Evolutionary conservation across 2,329 filamentous ascomycete genomes (phyloP).

Genomic region (Nemania abortiva): DNA sequence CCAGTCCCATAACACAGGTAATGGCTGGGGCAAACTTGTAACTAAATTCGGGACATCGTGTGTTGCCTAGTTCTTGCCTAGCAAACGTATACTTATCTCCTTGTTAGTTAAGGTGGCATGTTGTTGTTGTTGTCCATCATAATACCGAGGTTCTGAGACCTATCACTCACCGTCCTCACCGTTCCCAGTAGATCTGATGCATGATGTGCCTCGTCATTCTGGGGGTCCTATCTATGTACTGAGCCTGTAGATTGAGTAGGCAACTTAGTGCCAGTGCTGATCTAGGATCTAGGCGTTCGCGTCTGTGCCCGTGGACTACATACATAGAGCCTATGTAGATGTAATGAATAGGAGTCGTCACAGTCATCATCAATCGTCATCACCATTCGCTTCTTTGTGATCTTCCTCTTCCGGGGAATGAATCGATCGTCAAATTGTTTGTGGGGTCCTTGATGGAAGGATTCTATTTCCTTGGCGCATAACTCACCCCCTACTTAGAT

Average conservation of each 20-base stretch:
- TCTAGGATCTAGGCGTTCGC: constrained; percentile 18
- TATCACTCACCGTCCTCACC: constrained; percentile 40
- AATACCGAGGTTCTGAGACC: constrained; percentile 44
- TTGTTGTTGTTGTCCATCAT: constrained; percentile 30
- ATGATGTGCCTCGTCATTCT: constrained; percentile 46
- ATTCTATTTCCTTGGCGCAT: constrained; percentile 27
- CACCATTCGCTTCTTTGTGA: background rate
- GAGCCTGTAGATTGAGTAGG: no score
- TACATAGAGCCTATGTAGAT: background rate
- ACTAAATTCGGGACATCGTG: background rate
- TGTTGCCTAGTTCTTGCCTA: background rate
- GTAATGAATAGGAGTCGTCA: constrained; percentile 15
- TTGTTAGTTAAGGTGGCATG: background rate
- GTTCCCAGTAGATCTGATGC: constrained; percentile 45
- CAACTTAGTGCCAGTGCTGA: constrained; percentile 6
- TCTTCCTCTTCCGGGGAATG: background rate
- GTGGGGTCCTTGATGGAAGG: constrained; percentile 30
- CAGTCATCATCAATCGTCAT: constrained; percentile 35
- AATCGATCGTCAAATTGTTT: constrained; percentile 31
- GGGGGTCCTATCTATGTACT: background rate
- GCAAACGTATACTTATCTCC: background rate
- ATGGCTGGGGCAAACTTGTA: background rate
- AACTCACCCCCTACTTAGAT: background rate
- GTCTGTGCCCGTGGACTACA: background rate
- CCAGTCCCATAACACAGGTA: background rate